Base-by-base conservation (phyloP, 768 basidiomycete genomes). In the Tubosaeta sp. region DNA sequence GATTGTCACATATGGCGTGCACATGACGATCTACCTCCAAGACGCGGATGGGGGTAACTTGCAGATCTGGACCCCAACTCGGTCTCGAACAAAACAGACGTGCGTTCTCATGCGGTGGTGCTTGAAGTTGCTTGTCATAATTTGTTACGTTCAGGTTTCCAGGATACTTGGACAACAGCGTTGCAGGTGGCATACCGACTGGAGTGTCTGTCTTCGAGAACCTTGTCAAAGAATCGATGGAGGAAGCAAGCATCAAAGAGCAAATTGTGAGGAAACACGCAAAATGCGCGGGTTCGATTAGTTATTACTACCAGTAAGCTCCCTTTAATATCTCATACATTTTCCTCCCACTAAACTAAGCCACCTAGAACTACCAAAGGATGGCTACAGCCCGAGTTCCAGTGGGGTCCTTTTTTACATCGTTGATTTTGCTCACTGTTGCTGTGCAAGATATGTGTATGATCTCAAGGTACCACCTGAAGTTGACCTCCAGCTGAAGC, bases 181-280 rank as follows among this genome's bases (percentile, higher is more conserved):
- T 90, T 39, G 94, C 94, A 4, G 95, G 95, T 0, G 95, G 95
- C 3, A 94, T 95, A 31, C 83, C 92, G 0, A 82, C 85, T 17
- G 91, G 93, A 1, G 84, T 86, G 72, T 64, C 78, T 0, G 69
- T 80, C 4, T 81, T 89, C 44, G 86, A 93, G 44, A 78, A 84
- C 2, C 72, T 97, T 41, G 78, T 95, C 34, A 97, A 95, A 65
- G 95, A 97, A 68, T 87, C 90, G 50, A 85, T 83, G 77, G 95
- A 98, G 64, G 95, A 99, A 68, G 95, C 94, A 2, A 91, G 86
- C 59, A 75, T 97, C 22, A 74, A 76, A 4, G 84, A 84, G 47
- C 68, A 74, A n/a, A 65, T 91, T 42, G 82, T 91, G 11, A 72
- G 78, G 44, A 71, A 75, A 19, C 71, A 85, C 54, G 75, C 85